Percentiles rank a stretch among this genome's conserved stretches.
Evolutionary conservation across 2,329 filamentous ascomycete species (phyloP).

Genomic region (Venturia nashicola): DNA sequence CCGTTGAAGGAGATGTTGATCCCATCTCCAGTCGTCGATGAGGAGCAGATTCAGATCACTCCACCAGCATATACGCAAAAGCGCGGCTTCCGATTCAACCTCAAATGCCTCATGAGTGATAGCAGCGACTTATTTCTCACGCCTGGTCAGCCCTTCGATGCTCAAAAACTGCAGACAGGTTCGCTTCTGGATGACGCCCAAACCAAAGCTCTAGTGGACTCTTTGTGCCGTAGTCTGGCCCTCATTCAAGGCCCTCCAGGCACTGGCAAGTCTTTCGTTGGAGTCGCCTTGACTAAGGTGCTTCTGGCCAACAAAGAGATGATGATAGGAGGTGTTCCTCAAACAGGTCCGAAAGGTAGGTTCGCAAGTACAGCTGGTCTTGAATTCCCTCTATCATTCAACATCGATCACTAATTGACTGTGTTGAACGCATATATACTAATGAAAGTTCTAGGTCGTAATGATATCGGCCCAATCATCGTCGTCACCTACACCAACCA

Average conservation of each 20-base stretch:
- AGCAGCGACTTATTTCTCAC: constrained; percentile 15
- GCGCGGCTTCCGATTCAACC: constrained; percentile 37
- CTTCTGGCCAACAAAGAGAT: constrained; percentile 27
- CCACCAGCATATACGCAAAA: constrained; percentile 40
- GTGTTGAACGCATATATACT: neutral
- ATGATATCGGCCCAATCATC: constrained; percentile 33
- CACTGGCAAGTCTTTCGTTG: constrained; percentile 54
- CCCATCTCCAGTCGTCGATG: constrained; percentile 12
- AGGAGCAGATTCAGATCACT: constrained; percentile 18
- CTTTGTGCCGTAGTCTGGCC: constrained; percentile 41
- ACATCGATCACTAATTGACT: too few relatives aligned
- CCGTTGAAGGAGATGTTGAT: constrained; percentile 21
- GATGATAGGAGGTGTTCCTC: neutral
- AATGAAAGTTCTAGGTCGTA: constrained; percentile 11
- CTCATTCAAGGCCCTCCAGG: constrained; percentile 43
- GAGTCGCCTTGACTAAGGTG: constrained; percentile 45
- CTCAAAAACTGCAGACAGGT: constrained; percentile 17
- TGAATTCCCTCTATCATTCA: too few relatives aligned
- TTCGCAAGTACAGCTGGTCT: neutral
- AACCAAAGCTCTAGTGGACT: constrained; percentile 38
- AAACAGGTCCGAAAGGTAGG: neutral
- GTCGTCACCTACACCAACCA: constrained; percentile 41
- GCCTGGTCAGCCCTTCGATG: constrained; percentile 20
- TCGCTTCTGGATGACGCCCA: constrained; percentile 41
- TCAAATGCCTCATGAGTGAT: constrained; percentile 18